Conservation (phyloP, 768 basidiomycete genomes). For the Coprinopsis marcescibilis region DNA sequence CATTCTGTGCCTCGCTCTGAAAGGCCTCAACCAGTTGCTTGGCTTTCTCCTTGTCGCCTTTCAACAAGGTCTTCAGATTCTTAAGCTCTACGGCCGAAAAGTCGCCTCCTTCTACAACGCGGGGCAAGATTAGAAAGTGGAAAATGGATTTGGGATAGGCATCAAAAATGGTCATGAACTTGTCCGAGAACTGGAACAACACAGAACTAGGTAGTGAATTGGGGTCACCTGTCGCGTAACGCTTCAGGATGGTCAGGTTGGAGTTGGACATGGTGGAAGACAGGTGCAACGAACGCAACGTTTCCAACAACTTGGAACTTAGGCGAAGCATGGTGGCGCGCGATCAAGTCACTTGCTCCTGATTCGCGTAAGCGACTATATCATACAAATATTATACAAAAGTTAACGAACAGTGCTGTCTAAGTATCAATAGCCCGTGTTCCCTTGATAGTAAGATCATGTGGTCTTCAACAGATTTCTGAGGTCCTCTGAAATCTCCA, state of each 20-base stretch:
- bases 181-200: slow-evolving; percentile 49
- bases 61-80: slow-evolving; percentile 52
- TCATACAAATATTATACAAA: no score
- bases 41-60: slow-evolving; percentile 46
- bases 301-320: no score
- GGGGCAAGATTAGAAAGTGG: slow-evolving; percentile 85
- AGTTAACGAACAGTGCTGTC: no score
- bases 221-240: slow-evolving; percentile 53
- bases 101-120: slow-evolving; percentile 24
- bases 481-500: slow-evolving; percentile 56
- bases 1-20: slow-evolving; percentile 46
- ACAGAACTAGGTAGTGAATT: slow-evolving; percentile 52
- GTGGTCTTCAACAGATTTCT: slow-evolving; percentile 41
- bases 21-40: slow-evolving; percentile 49
- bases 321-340: no score
- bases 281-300: no score
- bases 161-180: slow-evolving; percentile 66
- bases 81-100: slow-evolving; percentile 34
- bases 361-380: no score
- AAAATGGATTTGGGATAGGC: slow-evolving; percentile 79
- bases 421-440: no score
- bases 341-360: no score
- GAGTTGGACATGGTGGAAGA: slow-evolving; percentile 26
- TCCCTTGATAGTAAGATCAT: not conserved
- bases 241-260: slow-evolving; percentile 49